These are phyloP conservation scores for Scortechinia acanthostroma DNA, from an alignment of 2,329 filamentous ascomycete genomes.

Conservation along the genomic window DNA sequence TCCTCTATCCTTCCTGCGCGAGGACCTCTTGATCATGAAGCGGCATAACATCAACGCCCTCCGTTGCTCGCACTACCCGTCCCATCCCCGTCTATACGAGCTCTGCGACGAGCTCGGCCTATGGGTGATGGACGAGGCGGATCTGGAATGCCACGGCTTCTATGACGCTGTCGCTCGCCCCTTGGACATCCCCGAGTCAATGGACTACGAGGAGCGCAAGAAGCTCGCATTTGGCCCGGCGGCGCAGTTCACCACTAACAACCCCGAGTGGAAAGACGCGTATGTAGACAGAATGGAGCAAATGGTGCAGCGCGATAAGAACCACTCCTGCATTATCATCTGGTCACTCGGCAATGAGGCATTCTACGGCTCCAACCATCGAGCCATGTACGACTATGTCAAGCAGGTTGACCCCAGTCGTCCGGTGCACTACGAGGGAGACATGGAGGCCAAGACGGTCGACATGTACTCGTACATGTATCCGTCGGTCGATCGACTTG, in stretches of 20 bases:
- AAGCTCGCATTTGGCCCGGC: constrained; percentile 45
- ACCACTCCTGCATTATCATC: constrained; percentile 63
- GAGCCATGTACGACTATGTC: constrained; percentile 58
- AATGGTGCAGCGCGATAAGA: constrained; percentile 62
- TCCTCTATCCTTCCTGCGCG: constrained; percentile 50
- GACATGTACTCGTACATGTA: constrained; percentile 70
- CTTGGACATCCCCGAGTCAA: constrained; percentile 29
- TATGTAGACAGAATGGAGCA: constrained; percentile 64
- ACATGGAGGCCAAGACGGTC: constrained; percentile 45
- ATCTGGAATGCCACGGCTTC: constrained; percentile 46
- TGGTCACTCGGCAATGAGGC: constrained; percentile 72
- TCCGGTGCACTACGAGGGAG: constrained; percentile 62
- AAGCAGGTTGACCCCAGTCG: constrained; percentile 48
- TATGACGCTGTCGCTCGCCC: constrained; percentile 6
- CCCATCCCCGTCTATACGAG: constrained; percentile 51
- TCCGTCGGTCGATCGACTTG: constrained; percentile 40
- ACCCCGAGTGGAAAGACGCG: constrained; percentile 49
- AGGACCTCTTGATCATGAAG: constrained; percentile 64
- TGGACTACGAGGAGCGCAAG: constrained; percentile 55
- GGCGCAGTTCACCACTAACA: constrained; percentile 52
- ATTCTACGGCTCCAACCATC: constrained; percentile 64
- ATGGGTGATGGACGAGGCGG: constrained; percentile 52
- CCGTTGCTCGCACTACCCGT: constrained; percentile 61
- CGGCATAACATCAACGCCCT: constrained; percentile 65
- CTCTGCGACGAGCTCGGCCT: constrained; percentile 57